phyloP scores from a whole-genome alignment of 768 basidiomycete genomes.

The Lanmaoa pseudosensibilis region DNA sequence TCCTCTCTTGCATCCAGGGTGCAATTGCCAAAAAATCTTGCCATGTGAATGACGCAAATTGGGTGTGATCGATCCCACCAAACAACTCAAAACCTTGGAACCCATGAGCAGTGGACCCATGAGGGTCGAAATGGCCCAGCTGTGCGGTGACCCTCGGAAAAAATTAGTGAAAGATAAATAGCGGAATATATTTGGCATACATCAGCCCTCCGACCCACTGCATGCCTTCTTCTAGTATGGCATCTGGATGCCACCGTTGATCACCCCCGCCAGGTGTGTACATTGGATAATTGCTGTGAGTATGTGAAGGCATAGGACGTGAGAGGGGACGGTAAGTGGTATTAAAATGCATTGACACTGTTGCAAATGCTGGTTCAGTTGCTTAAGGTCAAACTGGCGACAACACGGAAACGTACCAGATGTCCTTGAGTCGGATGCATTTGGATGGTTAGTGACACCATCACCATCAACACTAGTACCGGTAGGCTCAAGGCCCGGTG shows the following conservation, averaged over 20 bases:
- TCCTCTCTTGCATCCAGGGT: slow-evolving; percentile 73
- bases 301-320: slow-evolving; percentile 55
- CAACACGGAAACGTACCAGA: slow-evolving; percentile 4
- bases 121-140: slow-evolving; percentile 46
- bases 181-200: slow-evolving; percentile 38
- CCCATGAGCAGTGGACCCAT: slow-evolving; percentile 36
- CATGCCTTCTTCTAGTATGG: slow-evolving; percentile 55
- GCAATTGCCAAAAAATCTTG: slow-evolving; percentile 69
- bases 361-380: neutral
- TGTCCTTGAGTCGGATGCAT: slow-evolving; percentile 2
- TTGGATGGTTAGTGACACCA: neutral
- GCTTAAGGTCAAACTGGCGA: neutral
- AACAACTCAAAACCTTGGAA: slow-evolving; percentile 52
- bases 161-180: slow-evolving; percentile 7
- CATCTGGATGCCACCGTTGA: slow-evolving; percentile 57
- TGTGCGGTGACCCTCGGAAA: slow-evolving; percentile 60
- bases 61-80: slow-evolving; percentile 47
- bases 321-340: slow-evolving; percentile 44
- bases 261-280: slow-evolving; percentile 71
- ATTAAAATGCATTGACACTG: slow-evolving; percentile 4
- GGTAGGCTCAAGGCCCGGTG: slow-evolving; percentile 55
- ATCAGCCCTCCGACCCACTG: slow-evolving; percentile 76
- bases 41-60: slow-evolving; percentile 72
- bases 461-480: slow-evolving; percentile 5
- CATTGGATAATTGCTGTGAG: slow-evolving; percentile 67